These are phyloP conservation scores for Toxicodendron radicans DNA, from an alignment of 345 rosid genomes.

Conservation along the genomic window DNA sequence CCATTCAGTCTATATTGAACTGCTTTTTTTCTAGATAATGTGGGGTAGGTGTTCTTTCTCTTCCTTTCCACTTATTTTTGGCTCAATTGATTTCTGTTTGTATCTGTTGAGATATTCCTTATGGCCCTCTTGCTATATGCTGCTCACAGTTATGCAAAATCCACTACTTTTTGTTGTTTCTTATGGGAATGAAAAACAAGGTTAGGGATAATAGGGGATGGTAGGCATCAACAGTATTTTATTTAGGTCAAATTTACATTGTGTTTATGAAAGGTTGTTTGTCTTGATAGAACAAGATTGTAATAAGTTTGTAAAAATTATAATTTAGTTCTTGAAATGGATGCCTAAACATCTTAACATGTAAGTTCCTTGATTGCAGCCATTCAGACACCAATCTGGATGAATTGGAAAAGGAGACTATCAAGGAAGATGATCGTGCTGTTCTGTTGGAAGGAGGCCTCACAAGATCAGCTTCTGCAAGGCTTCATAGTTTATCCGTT, in stretches of 20 bases:
- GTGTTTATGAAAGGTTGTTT: no score
- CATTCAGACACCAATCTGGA: slow-evolving; percentile 85
- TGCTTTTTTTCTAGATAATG: neutral
- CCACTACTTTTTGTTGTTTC: neutral
- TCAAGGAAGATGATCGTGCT: slow-evolving; percentile 81
- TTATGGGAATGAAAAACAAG: neutral
- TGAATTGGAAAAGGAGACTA: slow-evolving; percentile 64
- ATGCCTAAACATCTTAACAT: slow-evolving; percentile 2
- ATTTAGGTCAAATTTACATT: no score
- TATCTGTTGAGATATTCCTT: neutral
- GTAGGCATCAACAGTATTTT: neutral
- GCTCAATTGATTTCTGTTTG: neutral
- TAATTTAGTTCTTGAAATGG: neutral
- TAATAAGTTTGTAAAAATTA: neutral
- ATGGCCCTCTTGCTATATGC: neutral
- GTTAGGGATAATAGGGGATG: neutral
- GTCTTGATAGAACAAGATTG: neutral
- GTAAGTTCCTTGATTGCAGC: slow-evolving; percentile 45
- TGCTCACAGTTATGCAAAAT: neutral
- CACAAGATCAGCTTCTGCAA: slow-evolving; percentile 69
- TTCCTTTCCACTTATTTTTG: neutral
- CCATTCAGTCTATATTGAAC: no score
- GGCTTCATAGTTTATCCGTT: slow-evolving; percentile 58
- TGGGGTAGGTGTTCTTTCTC: neutral
- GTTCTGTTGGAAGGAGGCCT: slow-evolving; percentile 94